phyloP scores from a whole-genome alignment of 1,284 basidiomycete species.

The Ceratorhiza oryzae-sativae region DNA sequence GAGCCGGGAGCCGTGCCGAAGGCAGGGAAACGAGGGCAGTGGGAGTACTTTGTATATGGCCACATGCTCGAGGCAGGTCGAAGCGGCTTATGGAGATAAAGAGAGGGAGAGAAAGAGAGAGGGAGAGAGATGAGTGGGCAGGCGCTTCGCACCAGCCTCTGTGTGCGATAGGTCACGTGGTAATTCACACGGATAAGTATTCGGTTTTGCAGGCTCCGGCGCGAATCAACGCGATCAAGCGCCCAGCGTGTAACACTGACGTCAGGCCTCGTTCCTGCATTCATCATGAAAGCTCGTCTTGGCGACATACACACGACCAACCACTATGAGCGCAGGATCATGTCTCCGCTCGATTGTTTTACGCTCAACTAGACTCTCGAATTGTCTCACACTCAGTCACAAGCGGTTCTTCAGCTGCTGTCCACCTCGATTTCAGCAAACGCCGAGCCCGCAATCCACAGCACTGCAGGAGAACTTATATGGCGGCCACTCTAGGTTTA shows the following conservation, averaged over 20 bases:
- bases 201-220: no score
- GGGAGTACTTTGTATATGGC: no score
- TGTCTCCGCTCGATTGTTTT: neutral
- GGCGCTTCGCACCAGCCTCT: no score
- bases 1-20: no score
- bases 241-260: constrained; percentile 13
- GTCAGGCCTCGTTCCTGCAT: constrained; percentile 22
- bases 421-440: neutral
- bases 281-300: constrained; percentile 10
- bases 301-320: constrained; percentile 23
- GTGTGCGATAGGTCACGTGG: no score
- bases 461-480: constrained; percentile 50
- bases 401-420: constrained; percentile 7
- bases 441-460: neutral
- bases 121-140: no score
- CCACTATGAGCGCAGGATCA: constrained; percentile 19
- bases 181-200: no score
- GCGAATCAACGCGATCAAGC: neutral
- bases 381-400: neutral
- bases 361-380: neutral
- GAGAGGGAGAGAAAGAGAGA: no score
- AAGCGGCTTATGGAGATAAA: no score
- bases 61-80: no score
- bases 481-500: constrained; percentile 57
- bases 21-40: no score